Percentiles rank a stretch among this genome's conserved stretches.
Evolutionary conservation across 2,329 filamentous ascomycete species (phyloP).

Genomic region (Xylariaceae sp.): DNA sequence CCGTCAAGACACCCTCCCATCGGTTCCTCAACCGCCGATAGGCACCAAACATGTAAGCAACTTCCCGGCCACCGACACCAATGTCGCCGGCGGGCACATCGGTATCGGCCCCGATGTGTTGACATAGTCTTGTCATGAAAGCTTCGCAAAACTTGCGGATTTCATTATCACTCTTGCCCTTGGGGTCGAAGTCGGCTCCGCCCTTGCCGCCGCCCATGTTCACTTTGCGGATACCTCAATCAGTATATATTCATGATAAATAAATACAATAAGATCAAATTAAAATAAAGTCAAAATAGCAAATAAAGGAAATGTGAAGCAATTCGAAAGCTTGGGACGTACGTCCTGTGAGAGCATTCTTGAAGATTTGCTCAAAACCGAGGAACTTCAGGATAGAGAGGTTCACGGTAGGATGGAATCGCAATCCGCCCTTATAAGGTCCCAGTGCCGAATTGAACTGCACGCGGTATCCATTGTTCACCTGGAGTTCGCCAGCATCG

Average conservation of each 20-base stretch:
- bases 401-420: constrained; percentile 88
- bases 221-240: constrained; percentile 41
- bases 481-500: constrained; percentile 80
- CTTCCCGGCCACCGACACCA: constrained; percentile 84
- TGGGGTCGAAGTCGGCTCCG: constrained; percentile 97
- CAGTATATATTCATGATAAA: neutral
- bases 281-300: too few species aligned
- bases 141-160: constrained; percentile 94
- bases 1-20: constrained; percentile 94
- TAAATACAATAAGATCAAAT: too few species aligned
- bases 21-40: constrained; percentile 84
- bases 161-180: constrained; percentile 95
- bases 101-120: constrained; percentile 93
- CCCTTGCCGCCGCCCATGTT: constrained; percentile 98
- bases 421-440: constrained; percentile 95
- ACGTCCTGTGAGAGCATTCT: constrained; percentile 96
- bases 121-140: constrained; percentile 94
- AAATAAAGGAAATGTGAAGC: neutral
- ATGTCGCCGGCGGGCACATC: constrained; percentile 97
- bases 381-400: constrained; percentile 86
- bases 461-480: constrained; percentile 93
- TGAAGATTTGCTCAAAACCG: constrained; percentile 99
- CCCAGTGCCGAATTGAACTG: constrained; percentile 98
- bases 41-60: constrained; percentile 90
- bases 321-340: constrained; percentile 38